Evolutionary conservation across 78 protist genomes (phyloP), one percentile per base, ranked within the genome.

Genomic region (Dictyostelium purpureum): DNA sequence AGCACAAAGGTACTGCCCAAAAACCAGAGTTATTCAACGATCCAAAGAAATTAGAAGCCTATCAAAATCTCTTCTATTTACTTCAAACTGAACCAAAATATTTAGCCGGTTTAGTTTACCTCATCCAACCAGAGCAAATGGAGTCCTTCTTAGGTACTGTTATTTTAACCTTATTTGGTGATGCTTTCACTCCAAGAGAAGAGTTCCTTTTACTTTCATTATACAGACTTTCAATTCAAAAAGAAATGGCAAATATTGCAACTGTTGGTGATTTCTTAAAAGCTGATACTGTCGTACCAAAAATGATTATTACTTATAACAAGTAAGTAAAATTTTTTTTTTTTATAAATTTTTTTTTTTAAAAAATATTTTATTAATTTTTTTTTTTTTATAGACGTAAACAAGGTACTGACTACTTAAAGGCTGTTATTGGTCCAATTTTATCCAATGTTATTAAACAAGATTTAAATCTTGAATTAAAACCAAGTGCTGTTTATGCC

Each of bases 131-230:
- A 40, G 96, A 96, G 88, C 87, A 94, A 56, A 85, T 96, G 90
- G 95, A 95, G 52, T 45, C 78, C 28, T 96, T 96, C 69, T 76
- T 96, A 26, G 96, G 91, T 40, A 96, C 97, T 28, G 93, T 96
- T 14, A 96, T 96, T 33, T 47, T 96, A 12, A 96, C 97, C 4
- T 43, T 96, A 19, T 96, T 88, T 80, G 97, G 97, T 76, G 94
- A 96, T 75, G 97, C 97, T 21, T 96, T 96, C 59, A 88, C 97
- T 26, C 97, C 97, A 66, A 33, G 97, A 26, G 97, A 96, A 71
- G 97, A 96, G 83, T 96, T 94, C 73, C 76, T 96, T 31, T 40
- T 96, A 40, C 94, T 96, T 40, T 75, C 79, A 2, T 78, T 96
- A 76, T 96, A 96, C 74, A 75, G 88, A 49, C 70, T 89, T 37